These are phyloP conservation scores for Pythium sukuiense DNA, from an alignment of 352 stramenopile genomes.

Conservation along the genomic window DNA sequence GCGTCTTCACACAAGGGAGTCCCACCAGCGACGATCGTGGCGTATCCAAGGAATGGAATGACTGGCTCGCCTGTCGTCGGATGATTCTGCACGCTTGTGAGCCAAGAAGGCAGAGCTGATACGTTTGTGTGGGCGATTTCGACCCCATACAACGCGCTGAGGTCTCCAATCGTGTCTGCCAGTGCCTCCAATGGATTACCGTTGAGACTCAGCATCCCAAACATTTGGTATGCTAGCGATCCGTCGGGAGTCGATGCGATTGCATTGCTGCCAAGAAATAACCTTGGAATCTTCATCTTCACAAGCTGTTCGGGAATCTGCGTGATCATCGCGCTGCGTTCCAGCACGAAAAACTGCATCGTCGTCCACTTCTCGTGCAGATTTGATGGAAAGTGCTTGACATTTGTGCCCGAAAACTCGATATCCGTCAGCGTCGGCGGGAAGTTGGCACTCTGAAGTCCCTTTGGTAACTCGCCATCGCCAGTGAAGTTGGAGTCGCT, in stretches of 20 bases:
- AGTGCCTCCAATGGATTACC: constrained; percentile 14
- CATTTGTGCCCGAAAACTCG: constrained; percentile 23
- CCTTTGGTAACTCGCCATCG: not conserved
- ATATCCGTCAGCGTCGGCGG: constrained; percentile 9
- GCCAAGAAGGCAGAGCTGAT: constrained; percentile 2
- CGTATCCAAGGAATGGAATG: constrained; percentile 6
- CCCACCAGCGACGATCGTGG: constrained; percentile 1
- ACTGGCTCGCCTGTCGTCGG: not conserved
- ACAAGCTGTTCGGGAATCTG: constrained; percentile 8
- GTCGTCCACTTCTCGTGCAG: constrained; percentile 9
- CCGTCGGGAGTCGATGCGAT: constrained; percentile 10
- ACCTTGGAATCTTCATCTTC: constrained; percentile 14
- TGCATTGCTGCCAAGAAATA: constrained; percentile 12
- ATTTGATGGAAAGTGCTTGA: not conserved
- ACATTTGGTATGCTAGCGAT: constrained; percentile 2
- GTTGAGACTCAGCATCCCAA: constrained; percentile 12
- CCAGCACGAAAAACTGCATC: constrained; percentile 21
- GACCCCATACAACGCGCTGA: constrained; percentile 1
- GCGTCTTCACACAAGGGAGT: constrained; percentile 13
- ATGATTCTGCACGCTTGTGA: not conserved
- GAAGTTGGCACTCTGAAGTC: constrained; percentile 7
- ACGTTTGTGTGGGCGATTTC: constrained; percentile 8
- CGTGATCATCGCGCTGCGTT: constrained; percentile 5
- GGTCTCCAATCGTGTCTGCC: not conserved
- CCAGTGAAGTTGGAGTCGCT: constrained; percentile 14